phyloP scores from a whole-genome alignment of 2,329 filamentous ascomycete genomes.

The Nemania abortiva region DNA sequence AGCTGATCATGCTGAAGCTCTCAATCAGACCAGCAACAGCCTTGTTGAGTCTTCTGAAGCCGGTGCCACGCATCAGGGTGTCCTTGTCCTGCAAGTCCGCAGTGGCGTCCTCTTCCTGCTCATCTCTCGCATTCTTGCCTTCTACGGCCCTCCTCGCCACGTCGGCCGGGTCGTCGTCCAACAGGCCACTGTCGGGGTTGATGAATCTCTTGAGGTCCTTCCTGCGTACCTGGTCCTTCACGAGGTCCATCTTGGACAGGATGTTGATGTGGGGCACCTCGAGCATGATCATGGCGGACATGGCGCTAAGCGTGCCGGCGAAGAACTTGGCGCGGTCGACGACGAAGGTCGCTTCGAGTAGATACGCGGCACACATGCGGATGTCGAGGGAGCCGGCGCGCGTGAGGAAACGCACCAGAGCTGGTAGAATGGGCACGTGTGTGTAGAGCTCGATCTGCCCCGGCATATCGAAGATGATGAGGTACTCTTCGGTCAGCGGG shows the following conservation, averaged over 20 bases:
- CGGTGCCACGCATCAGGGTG: constrained; percentile 81
- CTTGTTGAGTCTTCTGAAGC: constrained; percentile 85
- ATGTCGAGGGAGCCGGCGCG: constrained; percentile 85
- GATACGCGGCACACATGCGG: constrained; percentile 90
- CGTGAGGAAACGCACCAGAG: constrained; percentile 83
- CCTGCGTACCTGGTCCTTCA: constrained; percentile 88
- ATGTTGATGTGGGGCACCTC: constrained; percentile 98
- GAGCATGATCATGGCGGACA: constrained; percentile 99
- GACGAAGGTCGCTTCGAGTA: constrained; percentile 95
- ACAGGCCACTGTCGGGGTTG: constrained; percentile 83
- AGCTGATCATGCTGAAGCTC: constrained; percentile 98
- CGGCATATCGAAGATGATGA: constrained; percentile 98
- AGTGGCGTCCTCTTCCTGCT: constrained; percentile 61
- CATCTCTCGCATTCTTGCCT: constrained; percentile 32
- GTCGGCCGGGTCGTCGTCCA: constrained; percentile 82
- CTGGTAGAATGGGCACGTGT: constrained; percentile 91
- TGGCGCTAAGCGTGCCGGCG: constrained; percentile 91
- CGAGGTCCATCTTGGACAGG: constrained; percentile 96
- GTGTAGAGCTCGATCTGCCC: constrained; percentile 99
- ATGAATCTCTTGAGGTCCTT: constrained; percentile 91
- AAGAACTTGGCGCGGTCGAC: constrained; percentile 98
- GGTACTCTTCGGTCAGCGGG: constrained; percentile 90
- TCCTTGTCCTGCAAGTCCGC: constrained; percentile 74
- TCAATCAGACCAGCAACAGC: constrained; percentile 94
- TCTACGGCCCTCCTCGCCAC: constrained; percentile 56